Base-by-base conservation (phyloP, 768 basidiomycete genomes). In the Thelephora aurantiotincta region DNA sequence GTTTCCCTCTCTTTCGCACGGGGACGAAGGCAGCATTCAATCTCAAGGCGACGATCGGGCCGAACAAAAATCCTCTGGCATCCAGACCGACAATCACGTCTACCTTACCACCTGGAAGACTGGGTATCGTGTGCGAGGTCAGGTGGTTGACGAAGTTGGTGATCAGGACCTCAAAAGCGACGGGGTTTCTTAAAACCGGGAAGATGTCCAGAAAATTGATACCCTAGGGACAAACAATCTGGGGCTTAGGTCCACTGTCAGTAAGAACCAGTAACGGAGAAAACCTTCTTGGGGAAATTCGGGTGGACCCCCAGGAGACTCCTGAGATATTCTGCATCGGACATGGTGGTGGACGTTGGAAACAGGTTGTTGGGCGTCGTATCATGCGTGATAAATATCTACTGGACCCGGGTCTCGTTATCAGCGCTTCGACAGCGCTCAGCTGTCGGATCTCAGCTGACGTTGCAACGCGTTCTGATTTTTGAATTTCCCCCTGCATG, bases 1-100 rank as follows among this genome's bases (percentile, higher is more conserved):
- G 72, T 63, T 98, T 99, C 4, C 92, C 93, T 51, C 69, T 68
- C 67, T 99, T 99, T 50, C 96, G 74, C 33, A 98, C 92, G 2
- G 96, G 93, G 2, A 96, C 91, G 55, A 99, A 99, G 11, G 90
- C 88, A 1, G 92, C 92, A 22, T 89, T 88, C 22, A 99, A 68
- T 49, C 94, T 72, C 57, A 89, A 65, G 4, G 96, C 96, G 56
- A 99, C 77, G 54, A 91, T 75, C 1, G 96, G 96, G 1, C 93
- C 96, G 9, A 99, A 65, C 45, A 99, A 74, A 70, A 99, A 99
- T 12, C 96, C 96, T 48, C 96, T 74, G 19, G 94, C 94, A 63
- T 99, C 96, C 38, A 99, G 74, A 30, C 88, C 96, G 48, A 99
- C 90, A 54, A 99, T 74, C 46, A 88, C 85, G 63, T 99, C 94